Percentiles rank a stretch among this genome's conserved stretches.
These are phyloP conservation scores for Penicillium antarcticum DNA, from an alignment of 495 filamentous ascomycete species.

Conservation along the genomic window DNA sequence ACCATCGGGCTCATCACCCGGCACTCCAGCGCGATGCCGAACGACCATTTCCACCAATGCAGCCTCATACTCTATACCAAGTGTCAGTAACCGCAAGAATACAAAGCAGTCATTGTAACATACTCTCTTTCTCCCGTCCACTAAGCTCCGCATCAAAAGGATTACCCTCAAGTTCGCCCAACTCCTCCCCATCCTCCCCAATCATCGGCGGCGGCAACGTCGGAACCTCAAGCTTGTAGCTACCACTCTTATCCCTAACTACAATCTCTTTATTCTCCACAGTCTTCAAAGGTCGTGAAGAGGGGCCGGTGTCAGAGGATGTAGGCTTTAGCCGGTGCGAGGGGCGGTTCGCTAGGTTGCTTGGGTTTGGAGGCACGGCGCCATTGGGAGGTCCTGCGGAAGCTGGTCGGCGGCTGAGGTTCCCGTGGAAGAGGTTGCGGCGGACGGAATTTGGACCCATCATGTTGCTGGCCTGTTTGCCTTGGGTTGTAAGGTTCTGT, in stretches of 20 bases:
- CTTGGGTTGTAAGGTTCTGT: not conserved
- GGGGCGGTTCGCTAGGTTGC: slow-evolving; percentile 24
- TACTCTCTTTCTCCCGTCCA: slow-evolving; percentile 47
- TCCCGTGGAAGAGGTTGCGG: slow-evolving; percentile 72
- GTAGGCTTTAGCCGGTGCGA: slow-evolving; percentile 34
- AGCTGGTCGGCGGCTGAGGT: slow-evolving; percentile 65
- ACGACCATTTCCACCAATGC: slow-evolving; percentile 50
- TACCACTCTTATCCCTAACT: slow-evolving; percentile 70
- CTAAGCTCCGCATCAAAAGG: slow-evolving; percentile 25
- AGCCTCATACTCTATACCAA: slow-evolving; percentile 41
- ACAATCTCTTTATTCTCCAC: slow-evolving; percentile 66
- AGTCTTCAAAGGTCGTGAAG: slow-evolving; percentile 30
- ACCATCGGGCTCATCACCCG: slow-evolving; percentile 67
- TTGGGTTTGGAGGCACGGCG: slow-evolving; percentile 10
- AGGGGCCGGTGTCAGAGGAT: slow-evolving; percentile 33
- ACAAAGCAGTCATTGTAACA: slow-evolving; percentile 2
- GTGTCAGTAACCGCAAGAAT: slow-evolving; percentile 1
- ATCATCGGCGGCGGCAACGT: slow-evolving; percentile 46
- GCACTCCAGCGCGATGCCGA: slow-evolving; percentile 59
- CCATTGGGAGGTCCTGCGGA: slow-evolving; percentile 32
- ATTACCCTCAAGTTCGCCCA: slow-evolving; percentile 35
- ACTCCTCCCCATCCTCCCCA: slow-evolving; percentile 53
- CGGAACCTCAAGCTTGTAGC: slow-evolving; percentile 69
- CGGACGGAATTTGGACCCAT: slow-evolving; percentile 49
- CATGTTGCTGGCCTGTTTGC: not conserved